Evolutionary conservation across 2,329 filamentous ascomycete species (phyloP).

Genomic region (Colletotrichum orbiculare): DNA sequence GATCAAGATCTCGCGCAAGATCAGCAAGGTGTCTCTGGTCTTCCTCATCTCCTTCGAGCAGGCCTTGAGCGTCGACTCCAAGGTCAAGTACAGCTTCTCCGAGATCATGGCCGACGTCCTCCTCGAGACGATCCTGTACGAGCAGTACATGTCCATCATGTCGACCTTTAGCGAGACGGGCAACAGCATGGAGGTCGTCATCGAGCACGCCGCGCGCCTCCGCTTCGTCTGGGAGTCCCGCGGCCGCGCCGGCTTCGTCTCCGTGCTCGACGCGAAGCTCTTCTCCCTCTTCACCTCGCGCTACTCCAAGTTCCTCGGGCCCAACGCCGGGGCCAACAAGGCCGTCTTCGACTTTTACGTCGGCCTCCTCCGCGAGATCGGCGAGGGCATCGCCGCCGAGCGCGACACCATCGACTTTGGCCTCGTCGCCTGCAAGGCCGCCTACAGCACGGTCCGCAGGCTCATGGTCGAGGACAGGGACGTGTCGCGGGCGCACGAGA

Average conservation of each 20-base stretch:
- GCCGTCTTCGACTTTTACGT: constrained; percentile 52
- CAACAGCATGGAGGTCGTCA: constrained; percentile 43
- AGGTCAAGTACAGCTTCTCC: constrained; percentile 49
- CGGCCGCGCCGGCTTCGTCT: constrained; percentile 49
- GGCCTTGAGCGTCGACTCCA: constrained; percentile 47
- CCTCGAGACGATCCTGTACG: constrained; percentile 51
- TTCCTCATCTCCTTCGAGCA: constrained; percentile 59
- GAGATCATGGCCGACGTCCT: constrained; percentile 53
- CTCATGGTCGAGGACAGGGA: constrained; percentile 51
- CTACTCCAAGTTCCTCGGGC: constrained; percentile 43
- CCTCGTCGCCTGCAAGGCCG: constrained; percentile 50
- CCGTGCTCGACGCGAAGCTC: constrained; percentile 50
- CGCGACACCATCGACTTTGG: constrained; percentile 49
- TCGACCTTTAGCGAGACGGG: constrained; percentile 39
- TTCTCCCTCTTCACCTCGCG: constrained; percentile 50
- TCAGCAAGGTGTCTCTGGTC: constrained; percentile 52
- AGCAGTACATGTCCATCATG: constrained; percentile 46
- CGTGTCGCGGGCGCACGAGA: constrained; percentile 53
- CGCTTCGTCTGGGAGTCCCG: constrained; percentile 48
- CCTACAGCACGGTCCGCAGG: constrained; percentile 34
- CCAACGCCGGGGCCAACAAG: constrained; percentile 41
- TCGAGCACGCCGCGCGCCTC: constrained; percentile 53
- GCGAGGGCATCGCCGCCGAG: constrained; percentile 44
- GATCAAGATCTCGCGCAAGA: constrained; percentile 49
- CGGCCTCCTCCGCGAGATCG: constrained; percentile 52